A percentile compares a stretch with the other conserved stretches of the same genome.
These are phyloP conservation scores for Eimeria falciformis DNA, from an alignment of 169 alveolate genomes.

Conservation along the genomic window DNA sequence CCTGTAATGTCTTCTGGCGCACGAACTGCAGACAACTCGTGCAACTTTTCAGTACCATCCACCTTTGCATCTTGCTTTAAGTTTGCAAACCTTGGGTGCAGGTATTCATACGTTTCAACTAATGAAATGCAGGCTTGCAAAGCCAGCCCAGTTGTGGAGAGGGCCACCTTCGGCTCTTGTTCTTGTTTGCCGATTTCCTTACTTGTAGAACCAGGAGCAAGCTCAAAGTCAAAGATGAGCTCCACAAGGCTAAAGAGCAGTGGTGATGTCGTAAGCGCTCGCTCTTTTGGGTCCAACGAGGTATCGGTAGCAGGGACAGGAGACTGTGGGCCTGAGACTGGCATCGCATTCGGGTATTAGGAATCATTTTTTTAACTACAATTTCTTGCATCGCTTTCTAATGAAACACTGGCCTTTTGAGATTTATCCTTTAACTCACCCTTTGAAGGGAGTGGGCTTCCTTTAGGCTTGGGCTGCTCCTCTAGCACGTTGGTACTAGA, in stretches of 20 bases:
- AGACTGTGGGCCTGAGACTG: neutral
- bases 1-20: slow-evolving; percentile 20
- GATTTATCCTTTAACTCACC: no score
- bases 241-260: neutral
- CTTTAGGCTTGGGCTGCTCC: no score
- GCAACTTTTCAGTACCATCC: neutral
- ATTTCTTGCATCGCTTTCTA: no score
- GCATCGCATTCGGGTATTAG: no score
- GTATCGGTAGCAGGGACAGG: neutral
- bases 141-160: neutral
- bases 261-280: neutral
- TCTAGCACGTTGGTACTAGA: no score
- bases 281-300: neutral
- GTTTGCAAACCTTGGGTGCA: slow-evolving; percentile 39
- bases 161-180: neutral
- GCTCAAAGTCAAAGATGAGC: slow-evolving; percentile 10
- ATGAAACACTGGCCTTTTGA: no score
- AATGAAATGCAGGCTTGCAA: neutral
- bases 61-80: neutral
- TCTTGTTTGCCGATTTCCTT: no score
- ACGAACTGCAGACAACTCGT: neutral
- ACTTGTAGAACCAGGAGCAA: neutral
- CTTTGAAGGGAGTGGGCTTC: no score
- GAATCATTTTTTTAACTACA: no score
- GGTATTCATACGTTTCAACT: slow-evolving; percentile 15